phyloP scores from a whole-genome alignment of 2,329 filamentous ascomycete genomes.

The Cytospora leucostoma region DNA sequence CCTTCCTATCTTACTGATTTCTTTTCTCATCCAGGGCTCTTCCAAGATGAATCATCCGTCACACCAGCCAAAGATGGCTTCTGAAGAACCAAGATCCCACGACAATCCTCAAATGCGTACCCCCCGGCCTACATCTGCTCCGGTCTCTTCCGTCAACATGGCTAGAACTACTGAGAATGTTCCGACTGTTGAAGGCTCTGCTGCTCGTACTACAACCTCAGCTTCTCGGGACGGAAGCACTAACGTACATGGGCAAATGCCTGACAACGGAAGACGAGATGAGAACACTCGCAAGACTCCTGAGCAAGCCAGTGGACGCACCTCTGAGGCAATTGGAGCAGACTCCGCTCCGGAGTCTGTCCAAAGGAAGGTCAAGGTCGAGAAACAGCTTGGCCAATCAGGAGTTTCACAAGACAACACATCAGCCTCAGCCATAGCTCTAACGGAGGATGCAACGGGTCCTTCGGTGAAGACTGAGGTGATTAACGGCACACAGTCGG shows the following conservation, averaged over 20 bases:
- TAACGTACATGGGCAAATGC: neutral
- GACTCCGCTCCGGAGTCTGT: neutral
- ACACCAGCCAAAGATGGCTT: neutral
- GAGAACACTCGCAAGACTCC: neutral
- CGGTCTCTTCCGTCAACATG: neutral
- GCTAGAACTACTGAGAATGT: neutral
- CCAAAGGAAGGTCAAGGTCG: neutral
- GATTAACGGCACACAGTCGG: neutral
- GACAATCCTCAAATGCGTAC: neutral
- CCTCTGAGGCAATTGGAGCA: neutral
- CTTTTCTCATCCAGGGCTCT: neutral
- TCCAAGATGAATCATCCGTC: neutral
- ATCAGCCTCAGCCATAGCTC: neutral
- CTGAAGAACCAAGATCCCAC: neutral
- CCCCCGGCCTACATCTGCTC: neutral
- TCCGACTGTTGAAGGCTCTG: neutral
- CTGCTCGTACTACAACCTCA: neutral
- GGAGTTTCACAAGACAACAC: no score
- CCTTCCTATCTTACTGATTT: neutral
- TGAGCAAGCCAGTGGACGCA: neutral
- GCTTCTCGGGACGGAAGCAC: neutral
- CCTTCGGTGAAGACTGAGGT: neutral
- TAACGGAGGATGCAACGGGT: neutral
- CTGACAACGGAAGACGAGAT: neutral
- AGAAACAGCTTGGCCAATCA: neutral